These are phyloP conservation scores for Oryza longistaminata DNA, from an alignment of 176 grass and related monocot species.

Conservation along the genomic window DNA sequence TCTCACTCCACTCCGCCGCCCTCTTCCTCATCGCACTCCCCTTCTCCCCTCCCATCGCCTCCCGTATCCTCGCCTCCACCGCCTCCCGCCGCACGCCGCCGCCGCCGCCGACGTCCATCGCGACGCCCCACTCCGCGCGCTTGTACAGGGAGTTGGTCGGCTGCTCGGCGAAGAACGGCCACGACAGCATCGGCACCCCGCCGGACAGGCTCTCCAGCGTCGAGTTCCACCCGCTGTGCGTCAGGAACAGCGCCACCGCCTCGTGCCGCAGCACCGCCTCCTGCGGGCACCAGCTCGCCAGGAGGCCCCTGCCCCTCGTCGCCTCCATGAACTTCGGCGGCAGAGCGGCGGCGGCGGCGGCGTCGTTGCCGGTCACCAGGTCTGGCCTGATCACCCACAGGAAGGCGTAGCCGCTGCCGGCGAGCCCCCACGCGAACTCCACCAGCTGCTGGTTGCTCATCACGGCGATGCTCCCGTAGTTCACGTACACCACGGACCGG, in stretches of 20 bases:
- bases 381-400: slow-evolving; percentile 49
- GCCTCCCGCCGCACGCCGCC: slow-evolving; percentile 39
- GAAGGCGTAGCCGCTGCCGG: slow-evolving; percentile 40
- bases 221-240: slow-evolving; percentile 53
- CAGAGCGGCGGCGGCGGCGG: slow-evolving; percentile 32
- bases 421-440: slow-evolving; percentile 57
- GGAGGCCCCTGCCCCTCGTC: slow-evolving; percentile 8
- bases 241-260: slow-evolving; percentile 47
- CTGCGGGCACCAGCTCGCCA: slow-evolving; percentile 56
- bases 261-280: neutral
- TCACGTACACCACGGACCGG: slow-evolving; percentile 48
- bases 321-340: slow-evolving; percentile 37
- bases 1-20: slow-evolving; percentile 36
- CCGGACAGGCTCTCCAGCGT: slow-evolving; percentile 37
- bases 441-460: slow-evolving; percentile 43
- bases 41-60: slow-evolving; percentile 41
- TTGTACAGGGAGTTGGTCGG: slow-evolving; percentile 47
- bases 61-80: slow-evolving; percentile 43
- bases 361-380: neutral
- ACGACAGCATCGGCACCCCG: slow-evolving; percentile 54
- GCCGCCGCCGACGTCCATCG: slow-evolving; percentile 25
- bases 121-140: slow-evolving; percentile 45
- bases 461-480: slow-evolving; percentile 54
- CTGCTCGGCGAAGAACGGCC: slow-evolving; percentile 54
- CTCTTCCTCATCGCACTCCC: slow-evolving; percentile 38